These are phyloP conservation scores for Verticillium nonalfalfae DNA, from an alignment of 2,329 filamentous ascomycete genomes.

Conservation along the genomic window DNA sequence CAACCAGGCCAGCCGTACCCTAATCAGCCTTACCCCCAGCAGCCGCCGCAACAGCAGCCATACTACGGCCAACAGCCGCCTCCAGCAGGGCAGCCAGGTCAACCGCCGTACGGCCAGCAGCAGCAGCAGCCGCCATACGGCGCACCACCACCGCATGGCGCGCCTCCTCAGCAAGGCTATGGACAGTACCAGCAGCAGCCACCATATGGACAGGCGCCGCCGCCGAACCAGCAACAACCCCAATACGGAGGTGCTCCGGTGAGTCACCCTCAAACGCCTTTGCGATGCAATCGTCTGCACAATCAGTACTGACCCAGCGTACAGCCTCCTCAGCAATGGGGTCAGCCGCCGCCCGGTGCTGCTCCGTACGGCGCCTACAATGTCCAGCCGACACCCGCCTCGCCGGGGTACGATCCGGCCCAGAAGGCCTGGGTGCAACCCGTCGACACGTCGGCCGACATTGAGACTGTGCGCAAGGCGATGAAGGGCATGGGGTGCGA, in stretches of 20 bases:
- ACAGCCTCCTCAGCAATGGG: conserved; percentile 9
- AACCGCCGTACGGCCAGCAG: conserved; percentile 1
- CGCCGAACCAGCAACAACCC: background rate
- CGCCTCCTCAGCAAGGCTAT: conserved; percentile 4
- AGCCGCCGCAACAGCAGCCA: conserved; percentile 2
- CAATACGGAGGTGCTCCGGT: background rate
- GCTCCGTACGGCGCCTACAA: conserved; percentile 6
- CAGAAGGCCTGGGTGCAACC: conserved; percentile 16
- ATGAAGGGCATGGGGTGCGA: conserved; percentile 29
- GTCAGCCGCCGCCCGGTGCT: conserved; percentile 9
- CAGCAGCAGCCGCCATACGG: conserved; percentile 3
- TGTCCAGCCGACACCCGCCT: conserved; percentile 17
- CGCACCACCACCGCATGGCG: background rate
- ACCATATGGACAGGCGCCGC: conserved; percentile 3
- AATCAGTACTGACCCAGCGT: background rate
- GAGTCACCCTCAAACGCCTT: background rate
- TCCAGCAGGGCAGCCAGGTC: background rate
- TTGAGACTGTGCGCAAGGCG: conserved; percentile 22
- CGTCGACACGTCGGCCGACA: conserved; percentile 22
- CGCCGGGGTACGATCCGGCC: conserved; percentile 19
- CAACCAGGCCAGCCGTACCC: background rate
- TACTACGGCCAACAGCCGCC: conserved; percentile 5
- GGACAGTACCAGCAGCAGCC: conserved; percentile 2
- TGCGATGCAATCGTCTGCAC: background rate
- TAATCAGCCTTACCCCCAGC: conserved; percentile 1